phyloP scores from a whole-genome alignment of 805 yeast genomes.

The Torulaspora delbrueckii region DNA sequence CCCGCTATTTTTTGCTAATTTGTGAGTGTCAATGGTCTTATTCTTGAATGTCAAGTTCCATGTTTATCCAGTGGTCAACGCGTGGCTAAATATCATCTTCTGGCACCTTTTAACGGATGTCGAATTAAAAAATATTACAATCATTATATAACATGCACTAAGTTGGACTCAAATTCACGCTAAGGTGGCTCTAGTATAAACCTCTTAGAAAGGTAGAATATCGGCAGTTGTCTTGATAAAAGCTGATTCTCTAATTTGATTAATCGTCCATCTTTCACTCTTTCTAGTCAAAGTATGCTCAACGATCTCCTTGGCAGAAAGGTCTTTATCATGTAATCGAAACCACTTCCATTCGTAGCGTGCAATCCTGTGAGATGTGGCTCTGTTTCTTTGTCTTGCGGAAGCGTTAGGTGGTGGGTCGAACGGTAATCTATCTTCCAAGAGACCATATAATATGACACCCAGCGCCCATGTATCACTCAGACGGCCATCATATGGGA shows the following conservation, averaged over 20 bases:
- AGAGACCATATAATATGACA: constrained; percentile 74
- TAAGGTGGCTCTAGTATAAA: not conserved
- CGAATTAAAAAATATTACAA: not conserved
- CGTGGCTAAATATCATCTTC: not conserved
- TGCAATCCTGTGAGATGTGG: constrained; percentile 84
- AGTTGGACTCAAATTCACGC: not conserved
- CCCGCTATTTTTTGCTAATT: not conserved
- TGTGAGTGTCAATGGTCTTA: not conserved
- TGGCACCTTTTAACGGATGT: not conserved
- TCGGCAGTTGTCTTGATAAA: constrained; percentile 18
- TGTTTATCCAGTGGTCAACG: not conserved
- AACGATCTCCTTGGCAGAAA: constrained; percentile 29
- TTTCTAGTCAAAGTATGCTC: constrained; percentile 30
- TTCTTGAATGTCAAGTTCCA: not conserved
- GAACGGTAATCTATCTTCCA: constrained; percentile 88
- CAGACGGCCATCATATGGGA: constrained; percentile 84
- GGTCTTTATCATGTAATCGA: constrained; percentile 37
- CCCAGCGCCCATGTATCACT: constrained; percentile 96
- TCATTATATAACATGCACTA: not conserved
- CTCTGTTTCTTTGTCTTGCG: constrained; percentile 31
- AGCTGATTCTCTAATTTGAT: constrained; percentile 22
- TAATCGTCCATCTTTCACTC: constrained; percentile 29
- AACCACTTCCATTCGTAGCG: constrained; percentile 90
- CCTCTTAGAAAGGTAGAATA: constrained; percentile 7
- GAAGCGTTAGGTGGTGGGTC: constrained; percentile 67